A percentile compares a stretch with the other conserved stretches of the same genome.
These are phyloP conservation scores for Leptomonas pyrrhocoris DNA, from an alignment of 208 protist genomes.

Conservation along the genomic window DNA sequence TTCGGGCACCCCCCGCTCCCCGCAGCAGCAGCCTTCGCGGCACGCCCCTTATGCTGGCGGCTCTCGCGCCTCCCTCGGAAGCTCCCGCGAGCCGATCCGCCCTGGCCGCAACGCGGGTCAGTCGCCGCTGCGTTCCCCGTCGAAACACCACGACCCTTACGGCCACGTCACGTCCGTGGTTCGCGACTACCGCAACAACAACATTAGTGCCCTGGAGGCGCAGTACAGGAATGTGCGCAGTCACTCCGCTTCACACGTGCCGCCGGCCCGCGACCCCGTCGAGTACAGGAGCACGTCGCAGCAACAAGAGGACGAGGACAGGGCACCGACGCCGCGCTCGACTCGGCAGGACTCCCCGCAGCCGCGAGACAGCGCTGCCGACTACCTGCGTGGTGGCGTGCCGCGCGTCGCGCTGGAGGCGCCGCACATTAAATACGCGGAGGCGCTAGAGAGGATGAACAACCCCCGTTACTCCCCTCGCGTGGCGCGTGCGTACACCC, in stretches of 20 bases:
- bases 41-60: constrained; percentile 3
- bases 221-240: constrained; percentile 36
- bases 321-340: constrained; percentile 7
- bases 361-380: constrained; percentile 16
- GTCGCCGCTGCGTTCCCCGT: constrained; percentile 1
- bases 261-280: not conserved
- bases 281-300: constrained; percentile 3
- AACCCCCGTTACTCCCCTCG: constrained; percentile 10
- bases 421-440: constrained; percentile 37
- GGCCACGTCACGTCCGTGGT: constrained; percentile 59
- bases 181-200: constrained; percentile 47
- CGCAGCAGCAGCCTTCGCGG: constrained; percentile 2
- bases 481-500: constrained; percentile 1
- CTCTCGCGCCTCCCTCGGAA: not conserved
- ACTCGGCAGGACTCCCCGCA: constrained; percentile 22
- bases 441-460: constrained; percentile 20
- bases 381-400: constrained; percentile 18
- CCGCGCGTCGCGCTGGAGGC: constrained; percentile 31
- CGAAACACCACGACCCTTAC: constrained; percentile 41
- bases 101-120: constrained; percentile 4
- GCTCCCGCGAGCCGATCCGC: constrained; percentile 15
- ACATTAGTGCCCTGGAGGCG: constrained; percentile 56
- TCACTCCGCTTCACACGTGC: constrained; percentile 17
- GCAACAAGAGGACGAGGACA: not conserved
- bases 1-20: not conserved